These are phyloP conservation scores for Lachancea kluyveri DNA, from an alignment of 805 yeast genomes.

Conservation along the genomic window DNA sequence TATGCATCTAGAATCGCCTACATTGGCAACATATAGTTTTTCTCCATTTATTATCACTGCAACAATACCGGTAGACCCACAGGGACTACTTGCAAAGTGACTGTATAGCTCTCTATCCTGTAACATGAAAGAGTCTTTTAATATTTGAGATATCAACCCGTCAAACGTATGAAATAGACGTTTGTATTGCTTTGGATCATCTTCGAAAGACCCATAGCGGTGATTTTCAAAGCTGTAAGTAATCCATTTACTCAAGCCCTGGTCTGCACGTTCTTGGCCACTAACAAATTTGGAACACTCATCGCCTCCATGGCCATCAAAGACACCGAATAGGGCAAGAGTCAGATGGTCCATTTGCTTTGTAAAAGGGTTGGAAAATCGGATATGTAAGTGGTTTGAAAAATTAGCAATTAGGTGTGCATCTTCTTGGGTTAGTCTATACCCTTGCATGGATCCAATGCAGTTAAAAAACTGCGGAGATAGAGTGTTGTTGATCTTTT, in stretches of 20 bases:
- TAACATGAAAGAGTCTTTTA: conserved; percentile 40
- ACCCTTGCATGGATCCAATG: conserved; percentile 75
- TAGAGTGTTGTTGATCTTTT: background rate
- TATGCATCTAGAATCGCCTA: conserved; percentile 73
- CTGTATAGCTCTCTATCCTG: conserved; percentile 41
- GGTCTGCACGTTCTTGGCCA: conserved; percentile 8
- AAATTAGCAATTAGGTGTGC: conserved; percentile 53
- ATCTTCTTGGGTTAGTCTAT: conserved; percentile 69
- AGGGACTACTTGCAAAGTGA: conserved; percentile 33
- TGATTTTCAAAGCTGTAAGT: conserved; percentile 25
- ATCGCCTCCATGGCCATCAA: conserved; percentile 80
- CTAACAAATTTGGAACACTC: conserved; percentile 43
- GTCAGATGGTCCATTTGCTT: conserved; percentile 19
- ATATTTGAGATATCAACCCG: conserved; percentile 30
- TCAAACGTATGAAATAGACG: conserved; percentile 28
- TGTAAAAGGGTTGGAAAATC: conserved; percentile 26
- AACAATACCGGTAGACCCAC: conserved; percentile 51
- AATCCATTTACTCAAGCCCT: conserved; percentile 28
- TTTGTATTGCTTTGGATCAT: conserved; percentile 5
- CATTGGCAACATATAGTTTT: conserved; percentile 53
- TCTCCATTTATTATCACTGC: conserved; percentile 38
- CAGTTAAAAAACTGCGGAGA: conserved; percentile 44
- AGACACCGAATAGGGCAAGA: conserved; percentile 56
- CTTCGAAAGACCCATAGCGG: conserved; percentile 22
- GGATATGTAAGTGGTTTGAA: conserved; percentile 35